Evolutionary conservation across 768 basidiomycete species (phyloP), one percentile per base, ranked within the genome.

Genomic region (Candolleomyces eurysporus): DNA sequence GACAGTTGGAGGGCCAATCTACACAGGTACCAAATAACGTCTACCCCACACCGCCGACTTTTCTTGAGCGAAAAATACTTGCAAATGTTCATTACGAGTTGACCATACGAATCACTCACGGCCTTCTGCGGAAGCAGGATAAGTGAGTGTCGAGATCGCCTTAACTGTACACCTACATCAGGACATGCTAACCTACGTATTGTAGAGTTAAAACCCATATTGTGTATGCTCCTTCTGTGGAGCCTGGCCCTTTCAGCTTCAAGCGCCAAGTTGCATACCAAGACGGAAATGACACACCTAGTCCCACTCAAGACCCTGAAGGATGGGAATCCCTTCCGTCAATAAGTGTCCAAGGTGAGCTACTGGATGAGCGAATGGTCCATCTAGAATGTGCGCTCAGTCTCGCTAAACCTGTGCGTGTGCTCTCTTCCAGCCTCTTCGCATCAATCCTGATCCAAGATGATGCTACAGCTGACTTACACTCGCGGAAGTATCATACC

Each of bases 41-140:
- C 6, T n/a, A 32, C 16, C 32, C 32, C 16, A 30, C 36, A 21
- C 70, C 72, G 5, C 66, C 72, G 26, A 68, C 72, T 3, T 73
- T 73, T 51, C 61, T 63, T 1, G 73, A 74, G 50, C 67, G 66
- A 22, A 53, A 58, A 0, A 61, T 63, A 4, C 63, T 63, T 19
- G 71, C 57, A 14, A 73, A 64, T 48, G 61, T 74, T 4, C 63
- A 61, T 40, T 74, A 74, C 46, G 67, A 72, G 48, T 60, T 74
- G 9, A 63, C 54, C 21, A 60, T 74, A n/a, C 62, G 64, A 45
- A 68, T 73, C 40, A 65, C 64, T 17, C 63, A 72, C 17, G 68
- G 71, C 22, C 65, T 57, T 9, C 63, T 74, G 19, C 65, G 68
- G 26, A 59, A 69, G 7, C 69, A 73, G 60, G 66, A 63, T 54